These are phyloP conservation scores for Volvox reticuliferus DNA, from an alignment of 139 green algal species.

Conservation along the genomic window DNA sequence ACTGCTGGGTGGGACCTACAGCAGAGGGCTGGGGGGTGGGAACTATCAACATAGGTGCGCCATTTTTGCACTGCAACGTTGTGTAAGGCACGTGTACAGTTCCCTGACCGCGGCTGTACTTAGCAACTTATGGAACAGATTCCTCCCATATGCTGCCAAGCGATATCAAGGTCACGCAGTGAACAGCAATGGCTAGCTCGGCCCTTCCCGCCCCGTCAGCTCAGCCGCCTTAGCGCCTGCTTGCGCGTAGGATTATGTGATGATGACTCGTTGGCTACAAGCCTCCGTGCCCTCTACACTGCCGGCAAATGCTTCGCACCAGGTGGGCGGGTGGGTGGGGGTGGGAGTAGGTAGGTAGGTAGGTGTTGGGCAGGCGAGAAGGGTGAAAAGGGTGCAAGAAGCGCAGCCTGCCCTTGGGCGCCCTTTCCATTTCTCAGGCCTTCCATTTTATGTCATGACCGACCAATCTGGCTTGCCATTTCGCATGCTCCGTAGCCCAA, in stretches of 20 bases:
- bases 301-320: constrained; percentile 85
- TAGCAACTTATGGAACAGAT: too few species aligned
- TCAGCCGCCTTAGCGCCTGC: background rate
- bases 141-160: too few species aligned
- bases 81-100: too few species aligned
- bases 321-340: constrained; percentile 53
- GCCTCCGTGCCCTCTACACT: constrained; percentile 62
- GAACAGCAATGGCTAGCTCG: too few species aligned
- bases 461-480: background rate
- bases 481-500: too few species aligned
- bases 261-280: constrained; percentile 86
- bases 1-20: too few species aligned
- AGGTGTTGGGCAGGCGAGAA: background rate
- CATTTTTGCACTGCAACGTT: too few species aligned
- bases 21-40: too few species aligned
- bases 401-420: background rate
- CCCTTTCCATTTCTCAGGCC: background rate
- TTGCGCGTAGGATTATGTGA: constrained; percentile 70
- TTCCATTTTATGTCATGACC: background rate
- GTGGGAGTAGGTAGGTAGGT: background rate
- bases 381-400: background rate
- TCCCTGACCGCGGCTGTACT: too few species aligned
- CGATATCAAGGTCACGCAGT: too few species aligned
- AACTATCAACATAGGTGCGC: too few species aligned
- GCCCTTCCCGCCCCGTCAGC: too few species aligned